Base-by-base conservation (phyloP, 73 alveolate genomes). In the Halteria grandinella region DNA sequence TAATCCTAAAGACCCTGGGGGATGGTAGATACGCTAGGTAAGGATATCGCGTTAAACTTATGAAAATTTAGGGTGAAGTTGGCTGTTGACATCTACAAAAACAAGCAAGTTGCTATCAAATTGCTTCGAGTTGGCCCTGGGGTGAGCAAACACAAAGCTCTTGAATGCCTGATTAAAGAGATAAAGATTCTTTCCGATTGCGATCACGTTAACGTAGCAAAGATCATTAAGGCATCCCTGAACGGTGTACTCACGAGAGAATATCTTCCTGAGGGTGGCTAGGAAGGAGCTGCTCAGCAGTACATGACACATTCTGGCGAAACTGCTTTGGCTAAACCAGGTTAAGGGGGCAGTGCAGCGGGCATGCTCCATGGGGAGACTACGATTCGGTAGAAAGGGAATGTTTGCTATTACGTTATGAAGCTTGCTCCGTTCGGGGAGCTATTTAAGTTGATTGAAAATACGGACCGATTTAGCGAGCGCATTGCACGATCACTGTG, bases 381-480 rank as follows among this genome's bases (percentile, higher is more conserved):
- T 47, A 10, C 24, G 4, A 17, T 17, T 47, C 45, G 49, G 49
- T 0, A 83, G 24, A 48, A 79, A 29, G 51, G 53, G 10, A 45
- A 44, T 44, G 40, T 79, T 5, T 79, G 82, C 55, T 79, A 79
- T 25, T 79, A 63, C 29, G 89, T 64, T 5, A 44, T 79, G 77
- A 64, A 51, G 36, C 69, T 79, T 0, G 89, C 77, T 23, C 45
- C 40, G 58, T 47, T 58, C 59, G 89, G 89, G 8, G 89, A 79
- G 33, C 27, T 79, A 11, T 79, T 45, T 80, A 45, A 62, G 27
- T 39, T 80, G 17, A 80, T 80, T 1, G 91, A 69, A 21, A 70
- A 80, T 21, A 54, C 85, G 18, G 85, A 70, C 31, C 34, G 85
- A 27, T 36, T 80, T 17, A 10, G 43, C 15, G 91, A 80, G 37